These are phyloP conservation scores for Ambrosiella xylebori DNA, from an alignment of 2,329 filamentous ascomycete genomes.

Conservation along the genomic window DNA sequence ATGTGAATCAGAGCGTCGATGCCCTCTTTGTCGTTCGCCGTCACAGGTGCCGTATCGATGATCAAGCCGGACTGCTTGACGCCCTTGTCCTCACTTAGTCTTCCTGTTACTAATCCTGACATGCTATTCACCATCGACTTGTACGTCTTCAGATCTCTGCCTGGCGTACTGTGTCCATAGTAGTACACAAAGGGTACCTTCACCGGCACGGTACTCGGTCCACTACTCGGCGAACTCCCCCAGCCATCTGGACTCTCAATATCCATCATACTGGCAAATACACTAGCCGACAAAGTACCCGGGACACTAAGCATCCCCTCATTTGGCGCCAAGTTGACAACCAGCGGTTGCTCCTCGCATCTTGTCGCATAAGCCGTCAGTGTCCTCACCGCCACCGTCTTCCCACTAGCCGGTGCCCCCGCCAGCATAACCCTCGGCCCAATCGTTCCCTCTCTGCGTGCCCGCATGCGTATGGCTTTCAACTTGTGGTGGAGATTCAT, in stretches of 20 bases:
- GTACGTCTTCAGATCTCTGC: slow-evolving; percentile 57
- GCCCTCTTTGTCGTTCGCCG: slow-evolving; percentile 46
- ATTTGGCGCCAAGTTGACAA: slow-evolving; percentile 69
- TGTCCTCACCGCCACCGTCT: slow-evolving; percentile 64
- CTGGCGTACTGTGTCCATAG: slow-evolving; percentile 57
- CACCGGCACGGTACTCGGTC: slow-evolving; percentile 71
- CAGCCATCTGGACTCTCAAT: slow-evolving; percentile 63
- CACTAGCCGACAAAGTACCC: slow-evolving; percentile 70
- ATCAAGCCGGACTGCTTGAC: slow-evolving; percentile 62
- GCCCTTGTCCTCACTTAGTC: slow-evolving; percentile 57
- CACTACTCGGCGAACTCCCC: slow-evolving; percentile 80
- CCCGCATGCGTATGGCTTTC: slow-evolving; percentile 50
- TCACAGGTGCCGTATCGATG: slow-evolving; percentile 63
- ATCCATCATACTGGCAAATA: slow-evolving; percentile 75
- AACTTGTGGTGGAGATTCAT: slow-evolving; percentile 81
- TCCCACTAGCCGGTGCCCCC: slow-evolving; percentile 62
- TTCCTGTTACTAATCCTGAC: slow-evolving; percentile 59
- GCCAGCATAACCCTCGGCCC: slow-evolving; percentile 75
- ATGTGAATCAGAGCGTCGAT: slow-evolving; percentile 72
- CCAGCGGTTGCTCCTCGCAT: slow-evolving; percentile 54
- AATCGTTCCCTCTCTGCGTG: slow-evolving; percentile 28
- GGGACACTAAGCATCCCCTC: slow-evolving; percentile 66
- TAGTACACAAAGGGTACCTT: slow-evolving; percentile 87
- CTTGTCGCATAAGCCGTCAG: slow-evolving; percentile 66
- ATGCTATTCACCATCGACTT: slow-evolving; percentile 57